These are phyloP conservation scores for Cercophora samala DNA, from an alignment of 495 filamentous ascomycete genomes.

Conservation along the genomic window DNA sequence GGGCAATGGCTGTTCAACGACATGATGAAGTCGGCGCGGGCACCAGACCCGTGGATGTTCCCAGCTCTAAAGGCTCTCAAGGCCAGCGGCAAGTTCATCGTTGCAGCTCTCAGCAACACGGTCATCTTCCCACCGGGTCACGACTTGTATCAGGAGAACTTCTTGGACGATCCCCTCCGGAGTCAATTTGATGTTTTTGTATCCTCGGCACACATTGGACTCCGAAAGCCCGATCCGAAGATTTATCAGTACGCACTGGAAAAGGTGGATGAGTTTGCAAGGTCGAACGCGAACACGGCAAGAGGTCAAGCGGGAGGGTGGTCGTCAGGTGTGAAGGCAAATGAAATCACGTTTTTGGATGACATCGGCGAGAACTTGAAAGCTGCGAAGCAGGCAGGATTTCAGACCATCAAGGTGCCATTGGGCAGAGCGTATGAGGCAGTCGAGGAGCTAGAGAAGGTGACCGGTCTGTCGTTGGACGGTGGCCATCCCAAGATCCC, in stretches of 20 bases:
- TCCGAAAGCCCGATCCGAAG: conserved; percentile 79
- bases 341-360: conserved; percentile 84
- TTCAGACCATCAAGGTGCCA: conserved; percentile 78
- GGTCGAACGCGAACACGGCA: conserved; percentile 37
- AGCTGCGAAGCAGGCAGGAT: conserved; percentile 68
- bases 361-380: conserved; percentile 95
- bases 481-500: conserved; percentile 46
- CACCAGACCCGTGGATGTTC: conserved; percentile 80
- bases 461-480: conserved; percentile 48
- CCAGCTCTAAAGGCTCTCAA: conserved; percentile 72
- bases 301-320: conserved; percentile 45
- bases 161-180: conserved; percentile 47
- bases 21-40: conserved; percentile 77
- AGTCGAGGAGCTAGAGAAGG: conserved; percentile 49
- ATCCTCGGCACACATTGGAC: conserved; percentile 76
- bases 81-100: conserved; percentile 59
- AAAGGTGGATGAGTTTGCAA: conserved; percentile 59
- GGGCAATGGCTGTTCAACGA: conserved; percentile 80
- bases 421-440: conserved; percentile 77
- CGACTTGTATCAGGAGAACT: conserved; percentile 43
- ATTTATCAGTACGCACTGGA: conserved; percentile 75
- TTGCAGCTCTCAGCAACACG: conserved; percentile 87
- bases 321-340: conserved; percentile 52
- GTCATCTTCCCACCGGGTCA: conserved; percentile 73
- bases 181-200: conserved; percentile 78